A percentile compares a stretch with the other conserved stretches of the same genome.
phyloP scores from a whole-genome alignment of 768 basidiomycete species.

The Psilocybe subaeruginosa region DNA sequence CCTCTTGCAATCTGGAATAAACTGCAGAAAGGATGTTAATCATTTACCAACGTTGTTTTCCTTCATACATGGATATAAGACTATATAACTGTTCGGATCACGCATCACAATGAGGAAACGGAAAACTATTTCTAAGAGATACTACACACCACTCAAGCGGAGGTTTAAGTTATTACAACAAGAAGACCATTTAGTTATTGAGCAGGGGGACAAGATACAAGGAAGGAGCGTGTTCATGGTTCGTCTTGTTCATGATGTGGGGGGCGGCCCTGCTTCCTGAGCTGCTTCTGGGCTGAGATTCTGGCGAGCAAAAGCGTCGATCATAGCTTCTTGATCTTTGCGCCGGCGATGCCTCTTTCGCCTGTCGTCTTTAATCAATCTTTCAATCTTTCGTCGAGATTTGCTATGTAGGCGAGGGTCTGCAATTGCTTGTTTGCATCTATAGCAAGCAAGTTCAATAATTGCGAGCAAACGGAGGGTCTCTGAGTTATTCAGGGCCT shows the following conservation, averaged over 20 bases:
- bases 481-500: slow-evolving; percentile 85
- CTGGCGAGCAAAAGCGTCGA: slow-evolving; percentile 75
- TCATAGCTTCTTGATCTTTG: slow-evolving; percentile 82
- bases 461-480: slow-evolving; percentile 81
- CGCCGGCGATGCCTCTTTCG: slow-evolving; percentile 79
- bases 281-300: slow-evolving; percentile 36
- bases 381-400: slow-evolving; percentile 71
- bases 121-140: slow-evolving; percentile 24
- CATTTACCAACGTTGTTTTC: not conserved
- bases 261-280: slow-evolving; percentile 17
- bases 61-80: not conserved
- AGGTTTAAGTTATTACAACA: slow-evolving; percentile 29
- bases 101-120: slow-evolving; percentile 11
- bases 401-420: slow-evolving; percentile 72
- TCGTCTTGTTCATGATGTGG: slow-evolving; percentile 22
- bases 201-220: slow-evolving; percentile 13
- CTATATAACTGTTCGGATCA: slow-evolving; percentile 11
- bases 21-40: not conserved
- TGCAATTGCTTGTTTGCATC: slow-evolving; percentile 66
- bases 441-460: slow-evolving; percentile 85
- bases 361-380: slow-evolving; percentile 85
- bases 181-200: slow-evolving; percentile 3
- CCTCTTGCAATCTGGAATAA: too few relatives aligned
- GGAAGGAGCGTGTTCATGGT: slow-evolving; percentile 1
- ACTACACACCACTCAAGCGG: slow-evolving; percentile 18